Evolutionary conservation across 2,329 filamentous ascomycete species (phyloP).

Genomic region (Talaromyces sp.): DNA sequence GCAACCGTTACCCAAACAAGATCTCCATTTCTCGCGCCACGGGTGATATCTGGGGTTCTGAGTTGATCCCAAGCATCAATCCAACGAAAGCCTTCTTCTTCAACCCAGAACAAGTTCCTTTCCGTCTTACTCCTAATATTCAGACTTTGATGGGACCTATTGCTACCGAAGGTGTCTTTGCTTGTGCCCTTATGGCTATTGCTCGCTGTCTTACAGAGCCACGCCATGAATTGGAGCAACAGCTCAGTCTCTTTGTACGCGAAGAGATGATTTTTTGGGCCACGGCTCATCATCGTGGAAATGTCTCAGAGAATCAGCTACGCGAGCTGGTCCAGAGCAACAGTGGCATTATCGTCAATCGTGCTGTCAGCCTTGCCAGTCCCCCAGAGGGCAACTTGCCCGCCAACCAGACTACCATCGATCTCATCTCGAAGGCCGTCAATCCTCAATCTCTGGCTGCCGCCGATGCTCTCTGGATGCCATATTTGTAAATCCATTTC

Average conservation of each 20-base stretch:
- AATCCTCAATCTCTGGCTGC: slow-evolving; percentile 85
- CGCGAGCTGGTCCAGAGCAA: slow-evolving; percentile 80
- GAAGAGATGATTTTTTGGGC: slow-evolving; percentile 99
- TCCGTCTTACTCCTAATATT: slow-evolving; percentile 93
- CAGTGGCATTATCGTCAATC: slow-evolving; percentile 86
- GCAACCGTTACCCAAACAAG: slow-evolving; percentile 92
- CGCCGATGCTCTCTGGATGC: slow-evolving; percentile 96
- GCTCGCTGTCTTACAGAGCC: slow-evolving; percentile 90
- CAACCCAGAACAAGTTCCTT: slow-evolving; percentile 92
- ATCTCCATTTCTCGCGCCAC: slow-evolving; percentile 82
- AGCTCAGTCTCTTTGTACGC: slow-evolving; percentile 88
- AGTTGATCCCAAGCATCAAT: slow-evolving; percentile 88
- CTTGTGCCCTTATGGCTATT: slow-evolving; percentile 93
- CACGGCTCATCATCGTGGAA: slow-evolving; percentile 68
- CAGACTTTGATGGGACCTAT: slow-evolving; percentile 95
- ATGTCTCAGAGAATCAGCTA: slow-evolving; percentile 65
- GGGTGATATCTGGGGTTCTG: slow-evolving; percentile 94
- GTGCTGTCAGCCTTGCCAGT: slow-evolving; percentile 79
- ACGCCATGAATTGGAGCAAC: slow-evolving; percentile 78
- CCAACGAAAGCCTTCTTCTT: slow-evolving; percentile 82
- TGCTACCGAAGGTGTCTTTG: slow-evolving; percentile 93
- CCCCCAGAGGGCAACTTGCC: slow-evolving; percentile 74
- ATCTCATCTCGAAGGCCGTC: slow-evolving; percentile 86
- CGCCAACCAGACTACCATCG: slow-evolving; percentile 95
- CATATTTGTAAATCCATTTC: slow-evolving; percentile 65